A percentile compares a stretch with the other conserved stretches of the same genome.
Conservation (phyloP, 495 filamentous ascomycete species). For the Lophium mytilinum region DNA sequence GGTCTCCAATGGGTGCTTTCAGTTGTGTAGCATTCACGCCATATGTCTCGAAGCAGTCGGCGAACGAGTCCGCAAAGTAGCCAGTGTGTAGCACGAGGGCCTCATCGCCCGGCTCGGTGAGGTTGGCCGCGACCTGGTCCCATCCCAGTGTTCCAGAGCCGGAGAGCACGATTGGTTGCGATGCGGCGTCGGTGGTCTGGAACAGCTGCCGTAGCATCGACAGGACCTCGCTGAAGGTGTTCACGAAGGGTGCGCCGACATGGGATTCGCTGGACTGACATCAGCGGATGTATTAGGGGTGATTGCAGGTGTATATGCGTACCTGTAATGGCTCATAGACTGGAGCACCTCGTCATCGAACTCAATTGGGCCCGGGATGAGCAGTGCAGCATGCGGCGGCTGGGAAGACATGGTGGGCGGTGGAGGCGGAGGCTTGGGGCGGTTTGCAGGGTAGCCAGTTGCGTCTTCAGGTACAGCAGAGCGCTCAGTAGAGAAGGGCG, state of each 20-base stretch:
- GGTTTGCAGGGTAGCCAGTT: constrained; percentile 32
- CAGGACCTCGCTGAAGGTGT: constrained; percentile 81
- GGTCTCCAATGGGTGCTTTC: constrained; percentile 78
- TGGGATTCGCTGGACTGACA: constrained; percentile 67
- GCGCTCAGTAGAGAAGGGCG: constrained; percentile 60
- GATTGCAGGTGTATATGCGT: constrained; percentile 1
- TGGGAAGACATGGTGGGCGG: constrained; percentile 64
- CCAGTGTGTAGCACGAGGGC: constrained; percentile 89
- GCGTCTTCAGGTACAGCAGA: constrained; percentile 47
- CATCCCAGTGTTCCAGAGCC: constrained; percentile 94
- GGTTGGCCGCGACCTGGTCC: constrained; percentile 89
- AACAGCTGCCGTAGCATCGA: constrained; percentile 86
- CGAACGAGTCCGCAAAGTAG: constrained; percentile 95
- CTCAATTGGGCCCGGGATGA: constrained; percentile 96
- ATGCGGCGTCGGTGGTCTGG: constrained; percentile 68
- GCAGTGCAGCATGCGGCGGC: constrained; percentile 68
- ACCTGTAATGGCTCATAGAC: constrained; percentile 96
- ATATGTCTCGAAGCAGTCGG: constrained; percentile 83
- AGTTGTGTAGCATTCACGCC: constrained; percentile 83
- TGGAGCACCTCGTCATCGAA: constrained; percentile 95
- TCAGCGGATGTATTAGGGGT: background rate
- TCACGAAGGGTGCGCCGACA: constrained; percentile 79
- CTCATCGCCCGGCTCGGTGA: constrained; percentile 79
- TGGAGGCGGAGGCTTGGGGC: background rate
- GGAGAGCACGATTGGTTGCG: constrained; percentile 87